A percentile compares a stretch with the other conserved stretches of the same genome.
These are phyloP conservation scores for Mycena rosella DNA, from an alignment of 768 basidiomycete species.

Conservation along the genomic window DNA sequence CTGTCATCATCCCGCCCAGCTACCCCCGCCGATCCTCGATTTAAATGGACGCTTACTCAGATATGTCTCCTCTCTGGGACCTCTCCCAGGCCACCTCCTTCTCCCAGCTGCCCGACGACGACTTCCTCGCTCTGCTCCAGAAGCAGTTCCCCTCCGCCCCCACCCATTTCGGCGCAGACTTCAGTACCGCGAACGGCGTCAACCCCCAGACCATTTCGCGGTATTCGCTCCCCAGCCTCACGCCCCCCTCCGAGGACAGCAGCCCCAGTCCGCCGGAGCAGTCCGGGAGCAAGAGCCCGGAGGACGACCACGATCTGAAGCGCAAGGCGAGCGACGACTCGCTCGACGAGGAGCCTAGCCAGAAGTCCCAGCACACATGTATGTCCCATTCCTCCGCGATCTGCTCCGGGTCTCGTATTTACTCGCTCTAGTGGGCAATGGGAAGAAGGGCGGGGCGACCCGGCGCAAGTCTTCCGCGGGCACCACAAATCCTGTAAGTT, in stretches of 20 bases:
- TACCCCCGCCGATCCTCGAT: slow-evolving; percentile 13
- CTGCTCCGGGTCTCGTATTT: slow-evolving; percentile 5
- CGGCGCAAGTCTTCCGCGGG: slow-evolving; percentile 56
- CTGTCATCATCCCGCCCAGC: slow-evolving; percentile 19
- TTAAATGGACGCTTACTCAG: slow-evolving; percentile 65
- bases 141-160: slow-evolving; percentile 71
- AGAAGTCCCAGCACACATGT: slow-evolving; percentile 77
- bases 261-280: slow-evolving; percentile 80
- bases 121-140: slow-evolving; percentile 81
- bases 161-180: slow-evolving; percentile 32
- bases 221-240: slow-evolving; percentile 63
- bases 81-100: slow-evolving; percentile 69
- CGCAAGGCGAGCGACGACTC: slow-evolving; percentile 82
- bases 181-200: slow-evolving; percentile 56
- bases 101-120: slow-evolving; percentile 77
- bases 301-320: slow-evolving; percentile 69
- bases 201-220: slow-evolving; percentile 71
- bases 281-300: slow-evolving; percentile 49
- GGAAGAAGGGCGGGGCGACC: slow-evolving; percentile 43
- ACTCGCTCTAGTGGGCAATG: slow-evolving; percentile 29
- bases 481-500: slow-evolving; percentile 13
- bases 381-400: slow-evolving; percentile 41
- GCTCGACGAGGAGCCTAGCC: slow-evolving; percentile 72
- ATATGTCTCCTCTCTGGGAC: slow-evolving; percentile 74
- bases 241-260: slow-evolving; percentile 80